These are phyloP conservation scores for Sicyos baderoa DNA, from an alignment of 306 rosid species.

Conservation along the genomic window DNA sequence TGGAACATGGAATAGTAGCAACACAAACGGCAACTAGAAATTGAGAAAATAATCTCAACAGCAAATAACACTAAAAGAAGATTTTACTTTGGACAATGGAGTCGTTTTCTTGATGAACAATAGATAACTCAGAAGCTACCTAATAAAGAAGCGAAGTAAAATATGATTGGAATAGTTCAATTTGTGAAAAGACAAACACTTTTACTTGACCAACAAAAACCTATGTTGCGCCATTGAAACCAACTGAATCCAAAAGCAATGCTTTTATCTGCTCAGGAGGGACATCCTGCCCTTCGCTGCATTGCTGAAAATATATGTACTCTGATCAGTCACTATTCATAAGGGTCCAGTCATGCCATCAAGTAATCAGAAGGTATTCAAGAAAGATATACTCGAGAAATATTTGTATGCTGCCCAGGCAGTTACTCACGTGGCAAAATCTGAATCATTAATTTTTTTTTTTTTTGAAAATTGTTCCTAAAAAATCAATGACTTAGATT, in stretches of 20 bases:
- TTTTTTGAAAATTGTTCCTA: no score
- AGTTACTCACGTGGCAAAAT: no score
- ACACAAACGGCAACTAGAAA: neutral
- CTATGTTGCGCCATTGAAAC: slow-evolving; percentile 11
- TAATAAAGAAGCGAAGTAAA: slow-evolving; percentile 1
- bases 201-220: neutral
- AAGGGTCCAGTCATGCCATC: neutral
- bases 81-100: neutral
- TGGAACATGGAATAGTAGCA: slow-evolving; percentile 7
- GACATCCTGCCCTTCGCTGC: slow-evolving; percentile 23
- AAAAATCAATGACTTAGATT: no score
- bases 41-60: neutral
- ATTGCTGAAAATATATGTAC: slow-evolving; percentile 14
- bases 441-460: no score
- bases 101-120: slow-evolving; percentile 3
- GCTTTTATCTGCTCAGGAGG: slow-evolving; percentile 24
- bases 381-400: neutral
- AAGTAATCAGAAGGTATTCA: neutral
- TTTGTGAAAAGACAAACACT: neutral
- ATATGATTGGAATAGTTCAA: neutral
- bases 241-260: slow-evolving; percentile 19
- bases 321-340: neutral
- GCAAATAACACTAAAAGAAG: neutral
- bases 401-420: no score
- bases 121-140: slow-evolving; percentile 1